A percentile compares a stretch with the other conserved stretches of the same genome.
Conservation (phyloP, 495 filamentous ascomycete genomes). For the Penicillium egyptiacum region DNA sequence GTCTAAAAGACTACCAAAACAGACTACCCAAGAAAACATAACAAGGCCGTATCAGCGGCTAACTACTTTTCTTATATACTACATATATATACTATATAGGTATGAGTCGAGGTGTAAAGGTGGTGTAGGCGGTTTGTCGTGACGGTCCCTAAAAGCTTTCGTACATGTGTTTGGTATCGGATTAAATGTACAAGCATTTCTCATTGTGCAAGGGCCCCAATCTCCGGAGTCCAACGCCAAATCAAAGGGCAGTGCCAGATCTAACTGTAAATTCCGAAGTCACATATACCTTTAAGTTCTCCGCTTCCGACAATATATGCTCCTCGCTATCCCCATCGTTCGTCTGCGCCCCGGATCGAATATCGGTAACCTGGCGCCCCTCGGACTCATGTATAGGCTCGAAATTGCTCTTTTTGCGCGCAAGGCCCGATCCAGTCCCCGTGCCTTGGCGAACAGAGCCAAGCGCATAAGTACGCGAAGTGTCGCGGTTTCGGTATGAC, state of each 20-base stretch:
- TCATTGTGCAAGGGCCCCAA: not conserved
- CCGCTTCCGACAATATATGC: not conserved
- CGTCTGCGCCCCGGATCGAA: not conserved
- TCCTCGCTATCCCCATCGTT: not conserved
- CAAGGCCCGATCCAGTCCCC: not conserved
- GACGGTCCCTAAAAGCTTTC: no score
- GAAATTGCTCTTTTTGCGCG: not conserved
- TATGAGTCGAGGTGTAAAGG: no score
- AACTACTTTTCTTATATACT: no score
- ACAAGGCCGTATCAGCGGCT: no score
- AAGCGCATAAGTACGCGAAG: slow-evolving; percentile 10
- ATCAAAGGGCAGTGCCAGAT: not conserved
- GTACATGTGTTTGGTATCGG: not conserved
- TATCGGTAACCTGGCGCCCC: not conserved
- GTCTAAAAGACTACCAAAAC: no score
- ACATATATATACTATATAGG: no score
- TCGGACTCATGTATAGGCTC: not conserved
- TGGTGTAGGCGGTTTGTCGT: no score
- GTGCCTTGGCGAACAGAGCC: slow-evolving; percentile 13
- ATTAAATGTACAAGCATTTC: not conserved
- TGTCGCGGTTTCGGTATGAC: slow-evolving; percentile 21
- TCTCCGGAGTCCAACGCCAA: not conserved
- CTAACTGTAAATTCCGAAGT: not conserved
- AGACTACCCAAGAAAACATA: no score
- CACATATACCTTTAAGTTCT: not conserved